Evolutionary conservation across 805 yeast genomes (phyloP).

Genomic region (Lipomyces starkeyi): DNA sequence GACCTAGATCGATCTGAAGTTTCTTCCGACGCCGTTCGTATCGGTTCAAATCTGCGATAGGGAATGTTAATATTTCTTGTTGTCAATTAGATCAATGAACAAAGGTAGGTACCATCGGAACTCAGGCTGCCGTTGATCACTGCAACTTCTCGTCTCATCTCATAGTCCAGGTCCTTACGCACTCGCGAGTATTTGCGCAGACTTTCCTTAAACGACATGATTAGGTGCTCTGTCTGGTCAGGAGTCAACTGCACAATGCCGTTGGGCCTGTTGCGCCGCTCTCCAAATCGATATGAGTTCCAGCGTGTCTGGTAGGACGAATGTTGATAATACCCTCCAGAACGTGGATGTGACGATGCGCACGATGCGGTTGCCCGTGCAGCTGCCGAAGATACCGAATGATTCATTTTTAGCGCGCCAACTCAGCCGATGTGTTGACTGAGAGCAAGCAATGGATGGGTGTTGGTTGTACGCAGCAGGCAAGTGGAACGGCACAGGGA

Average conservation of each 20-base stretch:
- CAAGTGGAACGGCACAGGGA: not conserved
- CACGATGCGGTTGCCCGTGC: not conserved
- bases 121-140: not conserved
- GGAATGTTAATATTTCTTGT: not conserved
- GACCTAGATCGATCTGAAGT: conserved; percentile 18
- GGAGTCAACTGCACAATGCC: conserved; percentile 4
- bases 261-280: not conserved
- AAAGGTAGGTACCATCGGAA: not conserved
- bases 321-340: not conserved
- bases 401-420: not conserved
- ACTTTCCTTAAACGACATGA: conserved; percentile 22
- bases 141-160: conserved; percentile 3
- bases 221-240: conserved; percentile 19
- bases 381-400: not conserved
- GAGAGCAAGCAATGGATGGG: not conserved
- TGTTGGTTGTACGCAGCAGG: not conserved
- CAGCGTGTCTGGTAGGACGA: not conserved
- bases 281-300: not conserved
- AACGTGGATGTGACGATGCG: not conserved
- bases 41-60: not conserved
- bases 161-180: conserved; percentile 14
- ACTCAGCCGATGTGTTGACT: not conserved
- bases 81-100: not conserved
- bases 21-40: conserved; percentile 6
- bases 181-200: conserved; percentile 19